A percentile compares a stretch with the other conserved stretches of the same genome.
These are phyloP conservation scores for Curvularia eragrostidis DNA, from an alignment of 2,329 filamentous ascomycete species.

Conservation along the genomic window DNA sequence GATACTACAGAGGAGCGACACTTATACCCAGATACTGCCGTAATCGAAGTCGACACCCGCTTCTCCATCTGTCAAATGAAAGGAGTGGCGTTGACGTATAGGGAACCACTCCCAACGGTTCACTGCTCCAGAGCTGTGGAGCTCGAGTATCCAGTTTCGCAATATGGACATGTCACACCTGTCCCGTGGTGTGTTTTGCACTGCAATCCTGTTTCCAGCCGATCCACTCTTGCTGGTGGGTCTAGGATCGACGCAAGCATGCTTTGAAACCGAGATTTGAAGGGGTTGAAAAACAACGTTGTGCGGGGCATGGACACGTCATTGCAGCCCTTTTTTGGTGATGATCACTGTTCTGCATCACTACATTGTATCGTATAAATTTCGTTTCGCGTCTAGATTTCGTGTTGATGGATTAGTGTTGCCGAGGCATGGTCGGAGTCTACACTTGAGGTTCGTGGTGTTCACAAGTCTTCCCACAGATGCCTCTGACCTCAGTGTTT, in stretches of 20 bases:
- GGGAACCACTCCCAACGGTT: slow-evolving; percentile 15
- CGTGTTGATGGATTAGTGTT: neutral
- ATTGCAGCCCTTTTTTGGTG: neutral
- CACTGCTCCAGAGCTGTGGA: slow-evolving; percentile 22
- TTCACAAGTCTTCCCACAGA: neutral
- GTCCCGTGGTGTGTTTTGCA: slow-evolving; percentile 19
- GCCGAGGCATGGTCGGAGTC: neutral
- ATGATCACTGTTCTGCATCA: neutral
- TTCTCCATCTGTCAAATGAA: slow-evolving; percentile 18
- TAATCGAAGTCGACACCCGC: slow-evolving; percentile 12
- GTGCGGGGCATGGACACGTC: neutral
- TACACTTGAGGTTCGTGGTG: neutral
- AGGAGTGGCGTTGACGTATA: slow-evolving; percentile 15
- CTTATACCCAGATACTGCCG: slow-evolving; percentile 24
- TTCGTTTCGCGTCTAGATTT: neutral
- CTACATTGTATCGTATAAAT: neutral
- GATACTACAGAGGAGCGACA: slow-evolving; percentile 8
- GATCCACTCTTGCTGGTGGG: slow-evolving; percentile 9
- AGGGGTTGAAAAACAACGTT: slow-evolving; percentile 8
- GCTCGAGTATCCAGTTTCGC: slow-evolving; percentile 10
- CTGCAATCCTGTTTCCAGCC: slow-evolving; percentile 13
- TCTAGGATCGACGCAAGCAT: slow-evolving; percentile 31
- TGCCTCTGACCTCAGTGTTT: neutral
- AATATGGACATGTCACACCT: slow-evolving; percentile 13
- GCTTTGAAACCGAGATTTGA: slow-evolving; percentile 22